These are phyloP conservation scores for Penicillium sp. DNA, from an alignment of 2,329 filamentous ascomycete species.

Conservation along the genomic window DNA sequence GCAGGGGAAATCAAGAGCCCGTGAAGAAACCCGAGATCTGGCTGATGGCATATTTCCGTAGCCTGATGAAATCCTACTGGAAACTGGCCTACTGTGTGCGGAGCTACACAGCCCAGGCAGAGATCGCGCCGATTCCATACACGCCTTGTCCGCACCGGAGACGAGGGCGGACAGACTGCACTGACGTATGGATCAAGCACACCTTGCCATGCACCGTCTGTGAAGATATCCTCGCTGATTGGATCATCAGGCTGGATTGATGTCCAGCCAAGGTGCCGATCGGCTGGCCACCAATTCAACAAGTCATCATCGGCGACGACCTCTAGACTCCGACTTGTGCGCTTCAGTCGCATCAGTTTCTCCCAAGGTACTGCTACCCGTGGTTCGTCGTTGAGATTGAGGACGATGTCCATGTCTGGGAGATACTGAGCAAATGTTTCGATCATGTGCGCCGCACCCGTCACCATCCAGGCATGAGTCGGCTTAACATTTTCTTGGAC, in stretches of 20 bases:
- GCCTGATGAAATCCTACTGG: constrained; percentile 60
- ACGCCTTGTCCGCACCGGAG: constrained; percentile 52
- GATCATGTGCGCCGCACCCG: constrained; percentile 50
- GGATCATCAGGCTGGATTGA: constrained; percentile 31
- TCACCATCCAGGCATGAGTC: constrained; percentile 55
- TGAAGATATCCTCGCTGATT: constrained; percentile 33
- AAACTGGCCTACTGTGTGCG: constrained; percentile 63
- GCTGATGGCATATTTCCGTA: constrained; percentile 67
- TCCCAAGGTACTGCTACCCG: constrained; percentile 51
- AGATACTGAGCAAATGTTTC: constrained; percentile 48
- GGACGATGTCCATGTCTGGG: constrained; percentile 58
- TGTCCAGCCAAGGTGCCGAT: constrained; percentile 35
- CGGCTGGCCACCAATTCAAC: constrained; percentile 31
- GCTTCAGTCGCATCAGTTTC: constrained; percentile 34
- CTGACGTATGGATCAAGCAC: constrained; percentile 41
- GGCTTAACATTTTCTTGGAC: constrained; percentile 47
- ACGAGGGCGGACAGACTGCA: constrained; percentile 57
- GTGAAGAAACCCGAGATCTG: constrained; percentile 67
- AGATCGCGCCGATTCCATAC: constrained; percentile 60
- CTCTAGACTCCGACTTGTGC: constrained; percentile 19
- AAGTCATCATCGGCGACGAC: constrained; percentile 17
- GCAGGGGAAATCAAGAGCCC: constrained; percentile 65
- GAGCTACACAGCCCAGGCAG: constrained; percentile 57
- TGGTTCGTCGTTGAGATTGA: constrained; percentile 58
- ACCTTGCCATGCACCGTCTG: constrained; percentile 36